These are phyloP conservation scores for Linaria vulgaris DNA, from an alignment of 257 asterid genomes.

Conservation along the genomic window DNA sequence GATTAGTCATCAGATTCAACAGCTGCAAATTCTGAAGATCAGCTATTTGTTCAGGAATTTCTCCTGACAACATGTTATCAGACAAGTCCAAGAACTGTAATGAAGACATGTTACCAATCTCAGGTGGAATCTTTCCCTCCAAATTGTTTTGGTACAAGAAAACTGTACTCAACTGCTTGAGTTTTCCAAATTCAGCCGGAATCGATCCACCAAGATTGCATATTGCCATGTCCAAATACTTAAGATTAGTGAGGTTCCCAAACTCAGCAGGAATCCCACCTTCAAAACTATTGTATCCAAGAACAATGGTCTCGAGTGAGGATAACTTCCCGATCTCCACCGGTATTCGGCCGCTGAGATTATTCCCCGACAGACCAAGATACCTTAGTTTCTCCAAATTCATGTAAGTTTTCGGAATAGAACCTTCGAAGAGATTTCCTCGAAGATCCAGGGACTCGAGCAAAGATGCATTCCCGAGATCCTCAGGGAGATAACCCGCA, in stretches of 20 bases:
- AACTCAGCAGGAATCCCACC: slow-evolving; percentile 62
- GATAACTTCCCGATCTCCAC: slow-evolving; percentile 57
- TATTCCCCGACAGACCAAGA: slow-evolving; percentile 73
- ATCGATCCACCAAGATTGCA: slow-evolving; percentile 57
- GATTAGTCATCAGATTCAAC: slow-evolving; percentile 61
- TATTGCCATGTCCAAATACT: slow-evolving; percentile 60
- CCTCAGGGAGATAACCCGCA: slow-evolving; percentile 63
- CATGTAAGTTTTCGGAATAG: slow-evolving; percentile 54
- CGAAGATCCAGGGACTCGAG: slow-evolving; percentile 63
- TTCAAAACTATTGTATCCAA: slow-evolving; percentile 60
- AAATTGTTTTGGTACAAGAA: slow-evolving; percentile 58
- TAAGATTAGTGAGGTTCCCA: slow-evolving; percentile 61
- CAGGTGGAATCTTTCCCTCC: slow-evolving; percentile 51
- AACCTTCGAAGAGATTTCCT: slow-evolving; percentile 62
- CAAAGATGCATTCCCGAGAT: slow-evolving; percentile 45
- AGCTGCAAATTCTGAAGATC: slow-evolving; percentile 51
- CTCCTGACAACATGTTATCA: slow-evolving; percentile 59
- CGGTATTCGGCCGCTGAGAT: slow-evolving; percentile 54
- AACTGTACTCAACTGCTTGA: slow-evolving; percentile 42
- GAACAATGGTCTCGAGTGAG: slow-evolving; percentile 51
- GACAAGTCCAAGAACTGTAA: slow-evolving; percentile 55
- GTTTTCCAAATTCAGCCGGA: slow-evolving; percentile 57
- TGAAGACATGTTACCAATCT: slow-evolving; percentile 48
- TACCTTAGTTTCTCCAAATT: slow-evolving; percentile 52
- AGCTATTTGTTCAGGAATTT: slow-evolving; percentile 46